phyloP scores from a whole-genome alignment of 805 yeast species.

The Myxozyma sirexii region DNA sequence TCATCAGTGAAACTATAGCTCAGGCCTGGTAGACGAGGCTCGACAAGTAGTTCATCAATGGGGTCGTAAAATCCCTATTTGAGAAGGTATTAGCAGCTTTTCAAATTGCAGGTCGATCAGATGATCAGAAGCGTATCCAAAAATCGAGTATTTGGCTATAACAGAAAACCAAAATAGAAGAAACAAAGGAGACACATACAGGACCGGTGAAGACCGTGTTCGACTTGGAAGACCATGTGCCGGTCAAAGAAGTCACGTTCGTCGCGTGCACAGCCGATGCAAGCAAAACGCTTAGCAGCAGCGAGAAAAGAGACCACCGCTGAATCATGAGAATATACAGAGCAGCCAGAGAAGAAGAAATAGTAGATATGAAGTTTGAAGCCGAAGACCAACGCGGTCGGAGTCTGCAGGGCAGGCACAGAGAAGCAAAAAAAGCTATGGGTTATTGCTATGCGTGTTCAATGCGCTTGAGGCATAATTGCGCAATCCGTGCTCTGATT shows the following conservation, averaged over 20 bases:
- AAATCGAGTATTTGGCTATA: too few species aligned
- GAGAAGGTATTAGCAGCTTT: too few species aligned
- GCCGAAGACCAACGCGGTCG: neutral
- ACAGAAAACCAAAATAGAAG: neutral
- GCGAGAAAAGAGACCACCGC: neutral
- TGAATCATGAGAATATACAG: neutral
- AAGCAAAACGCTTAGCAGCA: neutral
- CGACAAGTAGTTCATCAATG: conserved; percentile 88
- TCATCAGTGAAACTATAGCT: conserved; percentile 91
- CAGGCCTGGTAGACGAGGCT: conserved; percentile 94
- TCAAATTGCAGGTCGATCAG: too few species aligned
- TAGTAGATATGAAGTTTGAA: neutral
- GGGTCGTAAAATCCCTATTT: conserved; percentile 78
- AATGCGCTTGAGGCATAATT: too few species aligned
- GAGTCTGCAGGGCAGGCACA: too few species aligned
- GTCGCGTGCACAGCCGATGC: neutral
- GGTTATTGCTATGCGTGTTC: too few species aligned
- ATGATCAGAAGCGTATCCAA: too few species aligned
- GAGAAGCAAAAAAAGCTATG: too few species aligned
- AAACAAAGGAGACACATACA: conserved; percentile 45
- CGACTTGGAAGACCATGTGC: conserved; percentile 95
- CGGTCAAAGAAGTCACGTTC: conserved; percentile 43
- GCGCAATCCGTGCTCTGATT: too few species aligned
- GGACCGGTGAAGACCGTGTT: conserved; percentile 93
- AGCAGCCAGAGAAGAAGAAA: neutral